Conservation (phyloP, 768 basidiomycete species). For the Amanita fuliginea region DNA sequence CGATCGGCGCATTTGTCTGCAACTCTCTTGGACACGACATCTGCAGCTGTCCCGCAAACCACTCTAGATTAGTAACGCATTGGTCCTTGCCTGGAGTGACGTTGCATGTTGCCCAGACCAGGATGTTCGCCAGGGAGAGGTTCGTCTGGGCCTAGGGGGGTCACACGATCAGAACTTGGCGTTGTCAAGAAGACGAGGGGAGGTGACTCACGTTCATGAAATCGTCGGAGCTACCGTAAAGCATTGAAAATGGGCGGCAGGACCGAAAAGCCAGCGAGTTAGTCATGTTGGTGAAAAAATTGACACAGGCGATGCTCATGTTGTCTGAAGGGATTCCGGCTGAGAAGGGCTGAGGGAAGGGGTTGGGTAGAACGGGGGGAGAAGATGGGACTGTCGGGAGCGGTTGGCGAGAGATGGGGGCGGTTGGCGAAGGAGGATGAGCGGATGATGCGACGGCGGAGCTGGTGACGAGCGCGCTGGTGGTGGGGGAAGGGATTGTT, state of each 20-base stretch:
- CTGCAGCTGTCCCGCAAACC: conserved; percentile 42
- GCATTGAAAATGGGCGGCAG: conserved; percentile 69
- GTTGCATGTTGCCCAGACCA: conserved; percentile 78
- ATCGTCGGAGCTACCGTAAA: conserved; percentile 39
- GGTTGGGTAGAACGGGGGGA: conserved; percentile 50
- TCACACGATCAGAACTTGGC: not conserved
- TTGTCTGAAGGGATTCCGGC: conserved; percentile 53
- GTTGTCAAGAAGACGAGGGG: not conserved
- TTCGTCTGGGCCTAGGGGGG: conserved; percentile 50
- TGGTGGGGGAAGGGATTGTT: not conserved
- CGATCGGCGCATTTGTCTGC: conserved; percentile 36
- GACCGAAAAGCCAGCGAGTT: conserved; percentile 43
- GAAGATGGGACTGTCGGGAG: conserved; percentile 39
- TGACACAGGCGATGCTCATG: conserved; percentile 48
- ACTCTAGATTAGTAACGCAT: conserved; percentile 59
- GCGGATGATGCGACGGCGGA: conserved; percentile 10
- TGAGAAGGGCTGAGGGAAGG: conserved; percentile 73
- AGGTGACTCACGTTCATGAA: conserved; percentile 41
- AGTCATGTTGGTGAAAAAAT: conserved; percentile 74
- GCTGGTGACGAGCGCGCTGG: conserved; percentile 13
- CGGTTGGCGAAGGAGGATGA: conserved; percentile 12
- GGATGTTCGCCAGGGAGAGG: conserved; percentile 47
- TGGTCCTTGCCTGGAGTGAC: conserved; percentile 34
- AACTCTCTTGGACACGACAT: conserved; percentile 49
- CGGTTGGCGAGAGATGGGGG: conserved; percentile 12